Conservation (phyloP, 441 rosid genomes). For the Jatropha multifida region DNA sequence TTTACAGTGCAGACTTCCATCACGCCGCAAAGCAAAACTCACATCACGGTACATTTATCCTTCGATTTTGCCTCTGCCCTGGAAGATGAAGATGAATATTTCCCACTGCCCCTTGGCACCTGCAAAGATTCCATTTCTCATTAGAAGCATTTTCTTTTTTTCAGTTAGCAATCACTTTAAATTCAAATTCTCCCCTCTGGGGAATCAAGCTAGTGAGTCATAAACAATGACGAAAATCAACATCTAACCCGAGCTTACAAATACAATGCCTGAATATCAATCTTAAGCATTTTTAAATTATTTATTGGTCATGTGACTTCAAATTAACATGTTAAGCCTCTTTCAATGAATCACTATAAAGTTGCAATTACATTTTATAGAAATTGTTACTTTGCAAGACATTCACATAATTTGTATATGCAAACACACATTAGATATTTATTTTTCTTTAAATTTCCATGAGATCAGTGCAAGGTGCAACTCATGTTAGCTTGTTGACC, state of each 20-base stretch:
- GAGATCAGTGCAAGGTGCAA: background rate
- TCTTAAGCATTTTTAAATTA: background rate
- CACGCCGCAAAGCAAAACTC: slow-evolving; percentile 33
- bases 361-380: no score
- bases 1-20: slow-evolving; percentile 42
- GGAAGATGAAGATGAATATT: slow-evolving; percentile 41
- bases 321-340: no score
- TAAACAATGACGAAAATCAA: background rate
- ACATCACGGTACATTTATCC: slow-evolving; percentile 86
- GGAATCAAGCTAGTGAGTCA: background rate
- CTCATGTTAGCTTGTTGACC: background rate
- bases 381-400: no score
- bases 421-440: no score
- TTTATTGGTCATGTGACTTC: no score
- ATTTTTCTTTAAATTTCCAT: no score
- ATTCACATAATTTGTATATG: no score
- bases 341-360: no score
- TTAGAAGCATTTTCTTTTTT: background rate
- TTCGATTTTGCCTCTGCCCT: slow-evolving; percentile 69
- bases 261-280: background rate
- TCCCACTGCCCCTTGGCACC: slow-evolving; percentile 61
- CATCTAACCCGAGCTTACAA: background rate
- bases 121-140: slow-evolving; percentile 30
- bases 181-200: background rate
- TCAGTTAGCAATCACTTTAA: background rate